phyloP scores from a whole-genome alignment of 2,329 filamentous ascomycete species.

The Penicillium sp. region DNA sequence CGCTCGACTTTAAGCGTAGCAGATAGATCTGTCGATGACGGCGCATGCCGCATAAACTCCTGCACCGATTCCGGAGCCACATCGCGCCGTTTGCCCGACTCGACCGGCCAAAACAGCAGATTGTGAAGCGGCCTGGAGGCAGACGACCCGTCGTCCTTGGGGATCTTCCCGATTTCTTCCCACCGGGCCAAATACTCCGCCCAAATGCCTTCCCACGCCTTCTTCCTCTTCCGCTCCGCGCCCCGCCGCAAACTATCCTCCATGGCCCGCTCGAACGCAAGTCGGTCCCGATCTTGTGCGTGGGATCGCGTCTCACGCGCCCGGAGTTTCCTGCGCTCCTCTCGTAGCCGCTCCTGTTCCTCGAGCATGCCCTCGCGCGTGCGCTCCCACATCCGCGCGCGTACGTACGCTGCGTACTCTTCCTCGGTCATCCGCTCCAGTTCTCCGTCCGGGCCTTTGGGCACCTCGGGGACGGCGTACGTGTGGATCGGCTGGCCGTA shows the following conservation, averaged over 20 bases:
- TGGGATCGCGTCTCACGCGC: conserved; percentile 39
- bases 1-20: conserved; percentile 74
- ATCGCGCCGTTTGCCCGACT: conserved; percentile 57
- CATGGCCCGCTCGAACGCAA: conserved; percentile 59
- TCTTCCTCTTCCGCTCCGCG: conserved; percentile 54
- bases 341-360: conserved; percentile 64
- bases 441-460: conserved; percentile 51
- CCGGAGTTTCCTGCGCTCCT: conserved; percentile 50
- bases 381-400: conserved; percentile 91
- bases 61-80: conserved; percentile 61
- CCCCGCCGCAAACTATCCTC: conserved; percentile 67
- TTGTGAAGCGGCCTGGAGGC: conserved; percentile 34
- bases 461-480: conserved; percentile 57
- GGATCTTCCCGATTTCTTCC: conserved; percentile 1
- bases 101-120: conserved; percentile 70
- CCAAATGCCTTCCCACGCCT: conserved; percentile 59
- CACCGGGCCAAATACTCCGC: no score
- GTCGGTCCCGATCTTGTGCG: conserved; percentile 26
- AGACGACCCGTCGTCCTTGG: conserved; percentile 1
- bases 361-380: conserved; percentile 80
- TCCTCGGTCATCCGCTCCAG: conserved; percentile 89
- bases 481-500: conserved; percentile 92
- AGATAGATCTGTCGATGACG: conserved; percentile 37
- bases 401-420: conserved; percentile 82
- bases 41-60: conserved; percentile 65